Evolutionary conservation across 2,329 filamentous ascomycete species (phyloP).

Genomic region (Colletotrichum melonis): DNA sequence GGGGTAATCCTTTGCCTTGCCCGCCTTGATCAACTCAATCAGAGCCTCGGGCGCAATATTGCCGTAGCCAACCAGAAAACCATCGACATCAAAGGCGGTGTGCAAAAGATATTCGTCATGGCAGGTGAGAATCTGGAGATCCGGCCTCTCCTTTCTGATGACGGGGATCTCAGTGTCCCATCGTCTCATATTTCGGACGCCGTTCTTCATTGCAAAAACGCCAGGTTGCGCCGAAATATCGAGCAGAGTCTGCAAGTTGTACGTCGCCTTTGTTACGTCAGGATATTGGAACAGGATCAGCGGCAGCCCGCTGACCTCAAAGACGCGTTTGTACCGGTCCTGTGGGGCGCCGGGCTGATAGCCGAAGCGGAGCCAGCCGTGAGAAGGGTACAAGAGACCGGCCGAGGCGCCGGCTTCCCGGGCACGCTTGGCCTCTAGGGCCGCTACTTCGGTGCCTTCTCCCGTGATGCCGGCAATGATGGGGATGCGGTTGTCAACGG

Average conservation of each 20-base stretch:
- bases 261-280: conserved; percentile 64
- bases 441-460: conserved; percentile 64
- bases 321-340: conserved; percentile 62
- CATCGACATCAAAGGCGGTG: conserved; percentile 63
- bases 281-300: conserved; percentile 66
- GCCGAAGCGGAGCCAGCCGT: conserved; percentile 66
- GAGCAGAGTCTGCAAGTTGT: conserved; percentile 62
- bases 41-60: conserved; percentile 63
- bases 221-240: conserved; percentile 64
- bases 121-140: conserved; percentile 62
- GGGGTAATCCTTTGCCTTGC: conserved; percentile 60
- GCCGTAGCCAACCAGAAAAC: conserved; percentile 65
- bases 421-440: conserved; percentile 61
- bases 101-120: conserved; percentile 65
- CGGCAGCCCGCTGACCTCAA: conserved; percentile 59
- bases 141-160: conserved; percentile 59
- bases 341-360: conserved; percentile 64
- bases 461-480: conserved; percentile 65
- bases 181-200: conserved; percentile 66
- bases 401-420: conserved; percentile 62
- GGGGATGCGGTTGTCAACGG: conserved; percentile 60
- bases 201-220: conserved; percentile 68
- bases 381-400: conserved; percentile 63
- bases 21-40: conserved; percentile 61
- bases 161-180: conserved; percentile 67